phyloP scores from a whole-genome alignment of 148 eudicot genomes.

The Fagopyrum tataricum region DNA sequence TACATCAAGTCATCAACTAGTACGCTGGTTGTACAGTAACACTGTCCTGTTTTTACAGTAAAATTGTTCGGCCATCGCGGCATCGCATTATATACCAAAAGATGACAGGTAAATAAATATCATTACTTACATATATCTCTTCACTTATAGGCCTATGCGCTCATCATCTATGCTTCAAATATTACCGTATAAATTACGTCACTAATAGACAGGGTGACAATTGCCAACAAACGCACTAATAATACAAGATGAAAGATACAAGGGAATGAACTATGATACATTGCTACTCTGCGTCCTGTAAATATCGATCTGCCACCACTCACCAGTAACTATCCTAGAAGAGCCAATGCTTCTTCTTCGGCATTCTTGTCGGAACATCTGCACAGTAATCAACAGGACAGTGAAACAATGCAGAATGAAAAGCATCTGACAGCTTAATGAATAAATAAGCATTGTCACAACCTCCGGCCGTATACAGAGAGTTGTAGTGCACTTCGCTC shows the following conservation, averaged over 20 bases:
- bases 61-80: no score
- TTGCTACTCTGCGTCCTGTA: background rate
- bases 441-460: background rate
- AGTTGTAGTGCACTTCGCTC: conserved; percentile 82
- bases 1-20: background rate
- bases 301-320: background rate
- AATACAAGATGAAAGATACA: background rate
- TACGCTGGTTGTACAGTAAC: no score
- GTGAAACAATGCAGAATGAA: conserved; percentile 1
- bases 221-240: background rate
- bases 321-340: conserved; percentile 14
- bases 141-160: background rate
- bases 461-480: conserved; percentile 67
- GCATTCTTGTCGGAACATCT: conserved; percentile 57
- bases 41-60: background rate
- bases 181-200: background rate
- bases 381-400: conserved; percentile 10
- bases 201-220: background rate
- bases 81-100: background rate
- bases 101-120: background rate
- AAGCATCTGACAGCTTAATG: background rate
- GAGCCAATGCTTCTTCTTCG: conserved; percentile 65
- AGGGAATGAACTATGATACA: conserved; percentile 5
- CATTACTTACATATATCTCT: background rate
- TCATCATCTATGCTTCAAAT: background rate